These are phyloP conservation scores for Coriolopsis trogii DNA, from an alignment of 1,284 basidiomycete species.

Conservation along the genomic window DNA sequence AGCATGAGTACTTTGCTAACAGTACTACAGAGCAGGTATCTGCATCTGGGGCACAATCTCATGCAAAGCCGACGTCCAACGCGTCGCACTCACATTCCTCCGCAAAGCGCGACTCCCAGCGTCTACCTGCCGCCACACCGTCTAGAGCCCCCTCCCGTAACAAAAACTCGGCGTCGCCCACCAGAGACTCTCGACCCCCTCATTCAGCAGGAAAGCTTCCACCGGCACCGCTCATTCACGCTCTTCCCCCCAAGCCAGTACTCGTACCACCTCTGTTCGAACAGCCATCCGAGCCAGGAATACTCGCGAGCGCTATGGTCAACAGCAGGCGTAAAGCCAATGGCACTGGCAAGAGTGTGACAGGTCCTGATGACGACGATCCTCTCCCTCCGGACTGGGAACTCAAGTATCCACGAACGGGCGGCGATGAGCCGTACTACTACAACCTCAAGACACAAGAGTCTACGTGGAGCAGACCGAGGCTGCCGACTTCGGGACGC, in stretches of 20 bases:
- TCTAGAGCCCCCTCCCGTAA: constrained; percentile 24
- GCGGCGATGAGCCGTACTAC: constrained; percentile 50
- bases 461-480: constrained; percentile 62
- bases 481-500: constrained; percentile 19
- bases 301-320: constrained; percentile 38
- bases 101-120: constrained; percentile 27
- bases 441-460: constrained; percentile 61
- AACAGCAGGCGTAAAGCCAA: constrained; percentile 35
- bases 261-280: constrained; percentile 54
- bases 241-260: constrained; percentile 73
- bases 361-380: constrained; percentile 27
- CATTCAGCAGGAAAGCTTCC: constrained; percentile 34
- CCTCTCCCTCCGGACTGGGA: constrained; percentile 66
- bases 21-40: constrained; percentile 31
- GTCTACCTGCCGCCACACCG: constrained; percentile 20
- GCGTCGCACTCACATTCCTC: constrained; percentile 11
- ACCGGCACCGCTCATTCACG: constrained; percentile 49
- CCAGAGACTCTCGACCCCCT: constrained; percentile 33
- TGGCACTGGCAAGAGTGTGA: constrained; percentile 31
- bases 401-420: constrained; percentile 50
- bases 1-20: constrained; percentile 40
- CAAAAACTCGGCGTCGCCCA: constrained; percentile 30
- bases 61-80: constrained; percentile 16
- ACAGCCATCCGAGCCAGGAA: constrained; percentile 57
- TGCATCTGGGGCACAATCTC: constrained; percentile 13